Evolutionary conservation across 306 rosid species (phyloP).

Genomic region (Abrus precatorius): DNA sequence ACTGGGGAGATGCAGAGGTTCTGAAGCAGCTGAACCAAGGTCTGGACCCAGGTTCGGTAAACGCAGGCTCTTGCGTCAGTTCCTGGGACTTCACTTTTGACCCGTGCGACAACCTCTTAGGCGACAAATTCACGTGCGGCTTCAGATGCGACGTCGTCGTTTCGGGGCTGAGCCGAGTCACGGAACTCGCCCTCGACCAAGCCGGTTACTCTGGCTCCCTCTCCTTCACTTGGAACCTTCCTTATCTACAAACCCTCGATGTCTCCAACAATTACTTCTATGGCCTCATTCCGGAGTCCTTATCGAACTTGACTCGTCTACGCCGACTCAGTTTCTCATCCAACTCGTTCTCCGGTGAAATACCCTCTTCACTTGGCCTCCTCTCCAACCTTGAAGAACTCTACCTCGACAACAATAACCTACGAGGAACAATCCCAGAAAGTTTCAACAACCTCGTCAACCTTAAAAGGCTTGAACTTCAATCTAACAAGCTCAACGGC

Average conservation of each 20-base stretch:
- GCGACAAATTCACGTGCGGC: constrained; percentile 79
- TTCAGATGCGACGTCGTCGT: constrained; percentile 73
- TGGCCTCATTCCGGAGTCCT: constrained; percentile 64
- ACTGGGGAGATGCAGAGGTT: constrained; percentile 65
- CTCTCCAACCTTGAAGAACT: constrained; percentile 73
- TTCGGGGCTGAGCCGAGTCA: constrained; percentile 66
- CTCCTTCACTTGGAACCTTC: constrained; percentile 64
- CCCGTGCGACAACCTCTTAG: constrained; percentile 83
- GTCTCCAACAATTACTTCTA: constrained; percentile 74
- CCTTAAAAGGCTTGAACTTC: constrained; percentile 72
- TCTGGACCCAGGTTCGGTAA: constrained; percentile 57
- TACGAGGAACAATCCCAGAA: constrained; percentile 66
- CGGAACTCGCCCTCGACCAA: constrained; percentile 87
- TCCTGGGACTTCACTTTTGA: constrained; percentile 83
- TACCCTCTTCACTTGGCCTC: constrained; percentile 63
- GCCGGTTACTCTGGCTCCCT: constrained; percentile 78
- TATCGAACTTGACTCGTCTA: constrained; percentile 70
- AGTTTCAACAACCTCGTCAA: constrained; percentile 51
- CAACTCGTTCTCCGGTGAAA: constrained; percentile 71
- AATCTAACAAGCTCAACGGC: constrained; percentile 66
- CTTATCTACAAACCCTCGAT: constrained; percentile 75
- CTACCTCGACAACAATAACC: constrained; percentile 71
- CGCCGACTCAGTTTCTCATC: constrained; percentile 70
- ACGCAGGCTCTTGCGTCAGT: constrained; percentile 70
- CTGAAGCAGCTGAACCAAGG: constrained; percentile 64